A percentile compares a stretch with the other conserved stretches of the same genome.
phyloP scores from a whole-genome alignment of 2,329 filamentous ascomycete species.

The Leptographium galeiforme region DNA sequence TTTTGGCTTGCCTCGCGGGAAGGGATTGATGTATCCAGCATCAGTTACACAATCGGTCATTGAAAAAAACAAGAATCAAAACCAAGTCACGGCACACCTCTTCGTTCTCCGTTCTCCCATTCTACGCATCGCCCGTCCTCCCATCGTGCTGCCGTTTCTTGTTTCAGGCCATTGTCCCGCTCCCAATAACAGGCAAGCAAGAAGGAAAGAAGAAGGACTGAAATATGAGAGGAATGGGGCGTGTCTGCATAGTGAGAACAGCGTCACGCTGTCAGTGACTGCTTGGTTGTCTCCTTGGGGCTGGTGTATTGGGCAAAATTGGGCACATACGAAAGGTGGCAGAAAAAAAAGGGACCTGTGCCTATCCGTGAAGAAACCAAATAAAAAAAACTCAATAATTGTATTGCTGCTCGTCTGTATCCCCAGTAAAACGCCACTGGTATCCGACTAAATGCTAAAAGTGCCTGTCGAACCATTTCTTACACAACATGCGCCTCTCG shows the following conservation, averaged over 20 bases:
- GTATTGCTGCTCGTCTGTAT: background rate
- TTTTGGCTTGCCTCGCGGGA: slow-evolving; percentile 1
- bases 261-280: background rate
- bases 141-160: background rate
- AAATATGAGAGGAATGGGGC: background rate
- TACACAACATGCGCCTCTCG: background rate
- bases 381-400: slow-evolving; percentile 7
- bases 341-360: background rate
- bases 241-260: background rate
- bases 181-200: background rate
- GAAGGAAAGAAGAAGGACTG: background rate
- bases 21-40: slow-evolving; percentile 6
- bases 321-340: background rate
- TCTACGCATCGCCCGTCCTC: background rate
- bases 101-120: background rate
- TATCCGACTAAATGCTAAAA: background rate
- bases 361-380: background rate
- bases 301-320: background rate
- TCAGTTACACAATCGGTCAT: slow-evolving; percentile 10
- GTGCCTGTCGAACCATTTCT: background rate
- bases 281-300: background rate
- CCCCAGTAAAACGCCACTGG: background rate
- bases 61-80: slow-evolving; percentile 4
- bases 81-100: background rate
- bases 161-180: background rate